phyloP scores from a whole-genome alignment of 805 yeast species.

The Lachancea mirantina region DNA sequence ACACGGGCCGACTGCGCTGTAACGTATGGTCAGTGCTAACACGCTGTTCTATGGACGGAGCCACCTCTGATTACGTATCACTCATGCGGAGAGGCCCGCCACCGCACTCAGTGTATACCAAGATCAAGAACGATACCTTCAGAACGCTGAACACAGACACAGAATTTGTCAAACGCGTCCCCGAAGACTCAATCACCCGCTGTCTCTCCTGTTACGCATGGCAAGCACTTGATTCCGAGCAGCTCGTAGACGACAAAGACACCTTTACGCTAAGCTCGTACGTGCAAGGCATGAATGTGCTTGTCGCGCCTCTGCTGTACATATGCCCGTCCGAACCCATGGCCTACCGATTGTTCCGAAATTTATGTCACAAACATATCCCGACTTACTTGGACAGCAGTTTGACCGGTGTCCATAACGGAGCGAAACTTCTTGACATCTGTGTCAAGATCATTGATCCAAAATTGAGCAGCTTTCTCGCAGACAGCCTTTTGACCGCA shows the following conservation, averaged over 20 bases:
- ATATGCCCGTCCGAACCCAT: conserved; percentile 76
- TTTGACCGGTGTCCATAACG: conserved; percentile 75
- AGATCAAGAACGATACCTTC: conserved; percentile 80
- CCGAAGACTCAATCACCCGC: conserved; percentile 62
- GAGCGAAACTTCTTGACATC: conserved; percentile 61
- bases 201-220: conserved; percentile 68
- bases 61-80: conserved; percentile 48
- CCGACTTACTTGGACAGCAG: conserved; percentile 76
- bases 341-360: conserved; percentile 66
- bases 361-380: conserved; percentile 53
- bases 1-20: conserved; percentile 34
- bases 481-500: conserved; percentile 51
- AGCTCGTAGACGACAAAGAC: conserved; percentile 11
- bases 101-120: conserved; percentile 42
- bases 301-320: conserved; percentile 77
- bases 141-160: conserved; percentile 74
- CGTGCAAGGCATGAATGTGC: conserved; percentile 90
- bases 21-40: conserved; percentile 78
- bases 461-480: conserved; percentile 46
- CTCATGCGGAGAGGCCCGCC: conserved; percentile 53
- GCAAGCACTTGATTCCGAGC: conserved; percentile 23
- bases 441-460: conserved; percentile 70
- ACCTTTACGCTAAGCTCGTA: conserved; percentile 34
- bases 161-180: conserved; percentile 53
- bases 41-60: conserved; percentile 48